phyloP scores from a whole-genome alignment of 306 rosid species.

The Citrullus colocynthis region DNA sequence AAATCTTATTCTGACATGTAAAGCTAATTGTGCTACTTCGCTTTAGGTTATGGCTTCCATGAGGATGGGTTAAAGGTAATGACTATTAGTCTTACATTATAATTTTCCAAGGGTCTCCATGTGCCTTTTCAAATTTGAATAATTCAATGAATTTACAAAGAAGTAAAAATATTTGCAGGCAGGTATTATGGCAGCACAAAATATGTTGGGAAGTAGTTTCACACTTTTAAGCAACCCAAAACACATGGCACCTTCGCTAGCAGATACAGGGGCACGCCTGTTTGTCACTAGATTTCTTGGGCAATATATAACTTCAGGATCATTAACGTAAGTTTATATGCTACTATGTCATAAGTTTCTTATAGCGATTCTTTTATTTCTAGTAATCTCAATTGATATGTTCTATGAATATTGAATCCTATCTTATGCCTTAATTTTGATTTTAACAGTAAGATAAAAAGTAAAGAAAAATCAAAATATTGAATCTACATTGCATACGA shows the following conservation, averaged over 20 bases:
- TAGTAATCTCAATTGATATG: neutral
- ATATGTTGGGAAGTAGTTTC: constrained; percentile 42
- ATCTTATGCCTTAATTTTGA: neutral
- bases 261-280: constrained; percentile 62
- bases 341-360: neutral
- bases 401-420: neutral
- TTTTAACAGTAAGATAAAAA: neutral
- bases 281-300: constrained; percentile 57
- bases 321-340: constrained; percentile 53
- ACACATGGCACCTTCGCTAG: constrained; percentile 76
- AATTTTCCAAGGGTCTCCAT: neutral
- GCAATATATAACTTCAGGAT: constrained; percentile 44
- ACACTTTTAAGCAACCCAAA: constrained; percentile 54
- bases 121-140: neutral
- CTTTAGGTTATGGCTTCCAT: constrained; percentile 89
- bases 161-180: constrained; percentile 38
- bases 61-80: constrained; percentile 92
- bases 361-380: neutral
- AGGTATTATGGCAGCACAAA: constrained; percentile 68
- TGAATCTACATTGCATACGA: neutral
- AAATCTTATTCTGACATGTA: neutral
- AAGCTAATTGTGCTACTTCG: neutral
- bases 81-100: neutral
- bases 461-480: no score
- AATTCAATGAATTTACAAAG: neutral